Evolutionary conservation across 257 asterid species (phyloP), one percentile per base, ranked within the genome.

Genomic region (Solanum peruvianum): DNA sequence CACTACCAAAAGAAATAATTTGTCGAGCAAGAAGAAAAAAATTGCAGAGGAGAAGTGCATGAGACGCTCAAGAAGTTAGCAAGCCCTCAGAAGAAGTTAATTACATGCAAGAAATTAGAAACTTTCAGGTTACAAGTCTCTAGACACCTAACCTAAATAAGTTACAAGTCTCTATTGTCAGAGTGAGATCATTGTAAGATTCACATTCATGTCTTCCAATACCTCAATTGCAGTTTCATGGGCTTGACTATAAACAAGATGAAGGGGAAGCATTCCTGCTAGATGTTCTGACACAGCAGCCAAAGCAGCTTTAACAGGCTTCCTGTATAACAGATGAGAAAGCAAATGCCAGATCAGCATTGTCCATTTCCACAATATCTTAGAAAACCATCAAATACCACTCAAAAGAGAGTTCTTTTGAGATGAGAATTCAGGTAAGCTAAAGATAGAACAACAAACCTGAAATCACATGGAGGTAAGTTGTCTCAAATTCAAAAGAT

Each of bases 171-270:
- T 3, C 41, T 5, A 47, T 29, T 18, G 85, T 49, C 44, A 47
- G 18, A 25, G 85, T 18, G 85, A 29, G 67, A 47, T 52, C 42
- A 47, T 29, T 49, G 85, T 20, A 29, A 81, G 67, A 80, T 47
- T 80, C 69, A 49, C 42, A 47, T 81, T 20, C 66, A 31, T 1
- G 45, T 29, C 69, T 49, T 76, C 58, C 83, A 76, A 73, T 81
- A 95, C 99, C 98, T 97, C 99, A 76, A 95, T 92, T 72, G 98
- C 99, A 88, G 97, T 92, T 91, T 95, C 96, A 90, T 97, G 99
- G 88, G 99, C 98, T 84, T 93, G 98, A 88, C 99, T 95, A 90
- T 95, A 97, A 42, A 94, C 98, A 86, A 97, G 99, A 97, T 97
- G 99, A 88, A 94, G 99, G 87, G 99, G 98, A 90, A 95, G 96